Conservation (phyloP, 2,329 filamentous ascomycete genomes). For the Endoconidiophora polonica region DNA sequence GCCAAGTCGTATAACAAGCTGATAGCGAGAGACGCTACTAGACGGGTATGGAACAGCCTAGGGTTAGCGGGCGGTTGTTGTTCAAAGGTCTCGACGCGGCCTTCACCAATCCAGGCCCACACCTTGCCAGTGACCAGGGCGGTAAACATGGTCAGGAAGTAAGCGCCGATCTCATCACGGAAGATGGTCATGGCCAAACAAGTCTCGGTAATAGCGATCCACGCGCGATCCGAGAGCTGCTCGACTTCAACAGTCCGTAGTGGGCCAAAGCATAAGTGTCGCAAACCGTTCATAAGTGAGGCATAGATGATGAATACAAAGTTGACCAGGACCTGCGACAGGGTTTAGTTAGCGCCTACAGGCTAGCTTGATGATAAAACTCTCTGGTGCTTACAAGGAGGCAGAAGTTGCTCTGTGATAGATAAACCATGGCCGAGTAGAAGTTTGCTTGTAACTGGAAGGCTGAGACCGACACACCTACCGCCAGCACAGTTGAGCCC, state of each 20-base stretch:
- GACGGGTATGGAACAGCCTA: conserved; percentile 66
- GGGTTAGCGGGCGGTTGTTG: conserved; percentile 88
- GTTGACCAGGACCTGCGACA: conserved; percentile 66
- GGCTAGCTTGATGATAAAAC: too few species aligned
- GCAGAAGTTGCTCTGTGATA: conserved; percentile 91
- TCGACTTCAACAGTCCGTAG: conserved; percentile 90
- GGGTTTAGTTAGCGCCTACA: neutral
- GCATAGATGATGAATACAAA: conserved; percentile 68
- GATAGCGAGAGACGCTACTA: conserved; percentile 61
- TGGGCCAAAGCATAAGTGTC: conserved; percentile 76
- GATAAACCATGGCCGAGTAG: conserved; percentile 93
- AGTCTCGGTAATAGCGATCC: conserved; percentile 96
- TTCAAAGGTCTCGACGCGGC: conserved; percentile 82
- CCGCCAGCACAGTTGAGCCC: conserved; percentile 72
- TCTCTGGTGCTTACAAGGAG: conserved; percentile 49
- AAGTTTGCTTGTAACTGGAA: conserved; percentile 95
- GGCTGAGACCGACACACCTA: conserved; percentile 69
- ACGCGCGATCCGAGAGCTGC: conserved; percentile 90
- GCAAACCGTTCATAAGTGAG: conserved; percentile 69
- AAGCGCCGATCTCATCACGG: conserved; percentile 80
- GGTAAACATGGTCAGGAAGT: conserved; percentile 95
- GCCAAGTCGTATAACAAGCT: conserved; percentile 65
- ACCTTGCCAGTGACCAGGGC: conserved; percentile 84
- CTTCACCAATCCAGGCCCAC: conserved; percentile 97
- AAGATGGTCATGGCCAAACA: conserved; percentile 97